A percentile compares a stretch with the other conserved stretches of the same genome.
These are phyloP conservation scores for Eutrema yunnanense DNA, from an alignment of 345 rosid species.

Conservation along the genomic window DNA sequence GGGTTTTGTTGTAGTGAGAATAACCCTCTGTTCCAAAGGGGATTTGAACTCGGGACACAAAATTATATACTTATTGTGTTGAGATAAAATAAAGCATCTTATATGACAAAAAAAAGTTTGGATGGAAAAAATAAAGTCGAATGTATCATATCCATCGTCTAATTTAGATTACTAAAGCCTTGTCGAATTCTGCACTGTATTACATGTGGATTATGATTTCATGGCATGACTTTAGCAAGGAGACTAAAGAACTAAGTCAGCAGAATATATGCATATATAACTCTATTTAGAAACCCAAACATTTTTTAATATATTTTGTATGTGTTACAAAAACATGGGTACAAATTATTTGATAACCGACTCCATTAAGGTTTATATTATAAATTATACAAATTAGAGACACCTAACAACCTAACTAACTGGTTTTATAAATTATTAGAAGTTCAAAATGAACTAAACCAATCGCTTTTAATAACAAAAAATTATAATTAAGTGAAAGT, in stretches of 20 bases:
- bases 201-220: constrained; percentile 3
- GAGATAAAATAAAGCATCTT: background rate
- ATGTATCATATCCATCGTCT: background rate
- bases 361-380: constrained; percentile 18
- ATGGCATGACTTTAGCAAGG: background rate
- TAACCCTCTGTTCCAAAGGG: too few relatives aligned
- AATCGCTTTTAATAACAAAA: constrained; percentile 7
- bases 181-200: background rate
- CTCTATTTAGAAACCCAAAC: background rate
- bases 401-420: constrained; percentile 23
- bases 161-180: background rate
- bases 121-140: background rate
- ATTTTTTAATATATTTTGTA: background rate
- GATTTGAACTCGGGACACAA: too few relatives aligned
- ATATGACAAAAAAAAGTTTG: background rate
- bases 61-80: too few relatives aligned
- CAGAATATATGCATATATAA: background rate
- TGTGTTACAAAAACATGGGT: constrained; percentile 14
- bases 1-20: too few relatives aligned
- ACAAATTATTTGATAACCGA: constrained; percentile 25
- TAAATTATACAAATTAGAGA: background rate
- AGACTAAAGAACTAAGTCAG: background rate
- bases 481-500: background rate
- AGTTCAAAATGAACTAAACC: background rate
- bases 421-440: constrained; percentile 7